phyloP scores from a whole-genome alignment of 1,284 basidiomycete species.

The Moesziomyces aphidis region DNA sequence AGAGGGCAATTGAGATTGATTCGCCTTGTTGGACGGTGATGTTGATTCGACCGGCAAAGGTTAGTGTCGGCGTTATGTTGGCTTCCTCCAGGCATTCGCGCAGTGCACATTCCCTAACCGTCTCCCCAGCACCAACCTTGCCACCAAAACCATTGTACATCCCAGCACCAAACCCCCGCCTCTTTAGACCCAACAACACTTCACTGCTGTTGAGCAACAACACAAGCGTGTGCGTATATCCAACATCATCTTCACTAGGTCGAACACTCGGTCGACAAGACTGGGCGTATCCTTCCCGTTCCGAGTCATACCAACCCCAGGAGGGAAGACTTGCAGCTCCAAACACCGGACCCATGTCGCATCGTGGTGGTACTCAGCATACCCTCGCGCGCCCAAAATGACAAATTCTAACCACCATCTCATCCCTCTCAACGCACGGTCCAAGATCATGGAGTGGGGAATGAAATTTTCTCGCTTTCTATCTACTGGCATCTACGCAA shows the following conservation, averaged over 20 bases:
- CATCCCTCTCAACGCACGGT: too few relatives aligned
- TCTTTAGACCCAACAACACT: constrained; percentile 14
- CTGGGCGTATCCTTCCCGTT: background rate
- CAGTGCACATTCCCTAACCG: constrained; percentile 5
- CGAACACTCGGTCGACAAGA: background rate
- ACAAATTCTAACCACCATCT: too few relatives aligned
- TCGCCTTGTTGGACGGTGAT: constrained; percentile 20
- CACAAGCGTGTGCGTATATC: constrained; percentile 28
- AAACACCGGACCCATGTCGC: too few relatives aligned
- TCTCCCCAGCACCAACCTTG: constrained; percentile 10
- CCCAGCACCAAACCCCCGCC: constrained; percentile 18
- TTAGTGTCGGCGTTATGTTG: background rate
- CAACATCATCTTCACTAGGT: background rate
- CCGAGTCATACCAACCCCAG: background rate
- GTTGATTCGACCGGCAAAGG: constrained; percentile 1
- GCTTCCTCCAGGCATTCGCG: constrained; percentile 25
- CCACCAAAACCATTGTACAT: constrained; percentile 28
- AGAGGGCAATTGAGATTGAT: constrained; percentile 14
- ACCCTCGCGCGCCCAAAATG: too few relatives aligned
- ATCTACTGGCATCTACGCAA: background rate
- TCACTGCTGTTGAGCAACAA: background rate
- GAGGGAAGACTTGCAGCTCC: background rate
- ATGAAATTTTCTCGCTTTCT: too few relatives aligned
- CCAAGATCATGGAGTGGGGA: too few relatives aligned
- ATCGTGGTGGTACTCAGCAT: too few relatives aligned